Percentiles rank a stretch among this genome's conserved stretches.
Conservation (phyloP, 345 rosid species). For the Euphorbia peplus region DNA sequence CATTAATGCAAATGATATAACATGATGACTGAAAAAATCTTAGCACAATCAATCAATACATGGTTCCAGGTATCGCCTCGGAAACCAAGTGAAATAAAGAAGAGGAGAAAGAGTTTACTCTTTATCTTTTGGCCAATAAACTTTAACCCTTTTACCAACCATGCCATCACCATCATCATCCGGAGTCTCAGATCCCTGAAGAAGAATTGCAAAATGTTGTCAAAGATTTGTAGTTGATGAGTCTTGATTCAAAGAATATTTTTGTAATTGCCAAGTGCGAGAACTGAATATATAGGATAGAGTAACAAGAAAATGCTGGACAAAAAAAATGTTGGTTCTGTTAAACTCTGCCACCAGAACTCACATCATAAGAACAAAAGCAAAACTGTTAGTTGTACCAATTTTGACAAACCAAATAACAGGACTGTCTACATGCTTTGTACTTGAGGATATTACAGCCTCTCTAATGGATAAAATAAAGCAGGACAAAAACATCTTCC, state of each 20-base stretch:
- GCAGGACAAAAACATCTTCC: too few species aligned
- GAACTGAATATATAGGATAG: neutral
- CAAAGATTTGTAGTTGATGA: neutral
- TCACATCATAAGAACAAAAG: neutral
- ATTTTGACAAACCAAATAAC: neutral
- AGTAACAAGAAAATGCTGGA: neutral
- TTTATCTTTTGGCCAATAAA: constrained; percentile 93
- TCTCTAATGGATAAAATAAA: too few species aligned
- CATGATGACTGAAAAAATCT: neutral
- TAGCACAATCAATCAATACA: neutral
- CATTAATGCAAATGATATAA: neutral
- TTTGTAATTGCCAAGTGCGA: neutral
- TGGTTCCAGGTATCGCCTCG: neutral
- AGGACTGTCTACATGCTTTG: neutral
- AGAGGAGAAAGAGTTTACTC: constrained; percentile 38
- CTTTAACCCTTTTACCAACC: constrained; percentile 72
- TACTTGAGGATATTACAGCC: neutral
- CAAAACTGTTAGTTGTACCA: neutral
- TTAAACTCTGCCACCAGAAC: neutral
- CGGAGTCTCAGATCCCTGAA: constrained; percentile 52
- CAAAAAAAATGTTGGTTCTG: neutral
- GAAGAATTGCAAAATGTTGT: constrained; percentile 19
- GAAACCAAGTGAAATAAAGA: neutral
- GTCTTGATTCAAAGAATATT: neutral
- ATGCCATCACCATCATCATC: constrained; percentile 40